Conservation (phyloP, 2,329 filamentous ascomycete species). For the Fusarium sp. region DNA sequence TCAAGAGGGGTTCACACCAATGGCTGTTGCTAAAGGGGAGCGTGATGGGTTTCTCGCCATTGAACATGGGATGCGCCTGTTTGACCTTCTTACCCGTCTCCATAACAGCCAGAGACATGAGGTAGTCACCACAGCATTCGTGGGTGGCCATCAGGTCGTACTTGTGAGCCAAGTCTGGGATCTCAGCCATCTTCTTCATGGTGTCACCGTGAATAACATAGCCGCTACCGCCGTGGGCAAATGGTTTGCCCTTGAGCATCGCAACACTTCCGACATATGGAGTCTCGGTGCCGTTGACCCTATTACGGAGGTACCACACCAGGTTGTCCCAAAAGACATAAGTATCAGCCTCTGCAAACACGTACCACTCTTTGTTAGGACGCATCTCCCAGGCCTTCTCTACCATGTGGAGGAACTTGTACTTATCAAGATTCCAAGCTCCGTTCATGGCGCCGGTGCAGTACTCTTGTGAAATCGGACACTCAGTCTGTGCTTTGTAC, state of each 20-base stretch:
- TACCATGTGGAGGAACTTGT: constrained; percentile 70
- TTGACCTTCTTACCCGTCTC: constrained; percentile 58
- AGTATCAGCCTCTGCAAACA: constrained; percentile 69
- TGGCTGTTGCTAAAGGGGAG: constrained; percentile 60
- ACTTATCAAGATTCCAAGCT: constrained; percentile 68
- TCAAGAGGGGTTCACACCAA: constrained; percentile 68
- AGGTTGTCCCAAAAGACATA: constrained; percentile 67
- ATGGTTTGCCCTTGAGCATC: constrained; percentile 57
- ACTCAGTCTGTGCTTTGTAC: constrained; percentile 58
- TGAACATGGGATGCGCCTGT: constrained; percentile 63
- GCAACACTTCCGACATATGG: constrained; percentile 64
- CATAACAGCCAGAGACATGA: constrained; percentile 60
- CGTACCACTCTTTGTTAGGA: constrained; percentile 66
- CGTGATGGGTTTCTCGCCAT: constrained; percentile 65
- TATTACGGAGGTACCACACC: constrained; percentile 59
- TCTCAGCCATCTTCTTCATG: constrained; percentile 59
- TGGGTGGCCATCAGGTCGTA: constrained; percentile 59
- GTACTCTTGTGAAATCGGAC: constrained; percentile 59
- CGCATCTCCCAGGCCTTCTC: constrained; percentile 65
- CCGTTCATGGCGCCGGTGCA: constrained; percentile 51
- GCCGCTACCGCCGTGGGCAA: constrained; percentile 69
- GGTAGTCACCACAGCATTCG: constrained; percentile 64
- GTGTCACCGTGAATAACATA: constrained; percentile 65
- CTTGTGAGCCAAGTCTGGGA: constrained; percentile 56
- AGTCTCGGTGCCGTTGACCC: constrained; percentile 56